Base-by-base conservation (phyloP, 257 asterid genomes). In the Misopates orontium region DNA sequence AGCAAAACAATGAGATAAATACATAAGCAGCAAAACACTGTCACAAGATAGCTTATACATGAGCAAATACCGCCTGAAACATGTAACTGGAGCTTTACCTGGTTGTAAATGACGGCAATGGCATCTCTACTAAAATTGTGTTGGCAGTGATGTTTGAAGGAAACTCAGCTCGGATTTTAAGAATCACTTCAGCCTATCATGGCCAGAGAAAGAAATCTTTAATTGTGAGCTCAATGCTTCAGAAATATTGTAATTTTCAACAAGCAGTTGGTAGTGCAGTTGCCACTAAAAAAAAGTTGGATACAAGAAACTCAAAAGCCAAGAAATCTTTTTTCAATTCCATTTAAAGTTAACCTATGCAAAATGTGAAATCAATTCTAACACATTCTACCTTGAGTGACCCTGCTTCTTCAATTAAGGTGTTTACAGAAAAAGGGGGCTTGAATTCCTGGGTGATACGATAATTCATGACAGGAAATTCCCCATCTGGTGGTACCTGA, bases 401-500 rank as follows among this genome's bases (percentile, higher is more conserved):
- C 44, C 96, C 96, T 28, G 99, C 95, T 84, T 88, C 96, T 81
- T 94, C 99, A 71, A 94, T 85, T 78, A 94, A 82, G 77, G 96
- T 73, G 69, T 88, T 90, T 52, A 94, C 71, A 60, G 96, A 78
- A 69, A 94, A 94, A 42, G 99, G 99, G 66, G 99, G 98, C 83
- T 94, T 94, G 83, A 94, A 90, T 83, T 94, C 99, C 80, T 94
- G 97, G 39, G 99, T 90, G 71, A 94, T 90, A 56, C 99, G 96
- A 79, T 94, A 94, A 72, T 94, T 94, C 99, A 94, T 94, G 71
- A 94, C 99, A 57, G 99, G 98, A 74, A 94, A 94, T 68, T 94
- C 99, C 73, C 99, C 99, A 77, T 90, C 99, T 21, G 96, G 84
- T 10, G 99, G 99, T 51, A 94, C 96, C 99, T 94, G 77, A 76